These are phyloP conservation scores for Solanum rostratum DNA, from an alignment of 257 asterid genomes.

Conservation along the genomic window DNA sequence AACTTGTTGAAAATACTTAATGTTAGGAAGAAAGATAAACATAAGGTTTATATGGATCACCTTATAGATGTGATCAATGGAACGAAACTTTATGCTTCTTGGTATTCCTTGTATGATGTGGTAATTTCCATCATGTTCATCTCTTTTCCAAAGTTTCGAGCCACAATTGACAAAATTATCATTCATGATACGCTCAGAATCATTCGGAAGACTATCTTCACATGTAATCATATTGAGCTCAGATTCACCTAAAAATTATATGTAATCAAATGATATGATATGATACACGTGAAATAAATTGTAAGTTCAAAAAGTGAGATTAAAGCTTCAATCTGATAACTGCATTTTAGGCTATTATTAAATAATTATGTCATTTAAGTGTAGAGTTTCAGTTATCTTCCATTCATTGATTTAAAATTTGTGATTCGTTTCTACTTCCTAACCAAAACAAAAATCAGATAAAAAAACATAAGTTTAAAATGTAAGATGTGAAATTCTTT, in stretches of 20 bases:
- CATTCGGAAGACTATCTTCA: no score
- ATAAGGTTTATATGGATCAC: neutral
- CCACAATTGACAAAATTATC: no score
- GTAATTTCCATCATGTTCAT: neutral
- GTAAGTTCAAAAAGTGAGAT: neutral
- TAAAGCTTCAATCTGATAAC: neutral
- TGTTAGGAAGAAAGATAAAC: neutral
- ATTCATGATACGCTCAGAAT: no score
- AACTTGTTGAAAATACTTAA: neutral
- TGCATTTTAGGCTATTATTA: neutral
- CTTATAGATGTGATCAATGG: neutral
- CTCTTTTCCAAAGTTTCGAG: no score
- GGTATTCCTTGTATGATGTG: neutral
- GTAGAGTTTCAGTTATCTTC: neutral
- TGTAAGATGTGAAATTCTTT: neutral
- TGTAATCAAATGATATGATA: no score
- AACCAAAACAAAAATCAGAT: neutral
- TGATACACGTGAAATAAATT: no score
- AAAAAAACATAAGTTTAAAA: neutral
- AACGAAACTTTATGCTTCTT: neutral
- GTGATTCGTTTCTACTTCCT: neutral
- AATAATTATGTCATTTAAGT: neutral
- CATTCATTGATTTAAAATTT: neutral
- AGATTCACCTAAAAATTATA: no score
- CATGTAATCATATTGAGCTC: no score